phyloP scores from a whole-genome alignment of 257 asterid genomes.

The Primulina huaijiensis region DNA sequence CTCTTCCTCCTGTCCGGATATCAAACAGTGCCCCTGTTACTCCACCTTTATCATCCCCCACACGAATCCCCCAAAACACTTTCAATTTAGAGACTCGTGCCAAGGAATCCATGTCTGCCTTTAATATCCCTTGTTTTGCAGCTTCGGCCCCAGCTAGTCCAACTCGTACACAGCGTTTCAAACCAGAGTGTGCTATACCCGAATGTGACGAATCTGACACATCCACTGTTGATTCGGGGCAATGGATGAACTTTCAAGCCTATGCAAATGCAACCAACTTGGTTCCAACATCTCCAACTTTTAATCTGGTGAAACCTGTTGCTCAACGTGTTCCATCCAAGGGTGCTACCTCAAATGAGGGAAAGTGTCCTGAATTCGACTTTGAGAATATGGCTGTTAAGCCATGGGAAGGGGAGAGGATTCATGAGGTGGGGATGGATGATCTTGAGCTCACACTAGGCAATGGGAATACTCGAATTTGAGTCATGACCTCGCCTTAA shows the following conservation, averaged over 20 bases:
- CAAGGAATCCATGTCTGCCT: slow-evolving; percentile 75
- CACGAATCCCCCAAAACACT: slow-evolving; percentile 57
- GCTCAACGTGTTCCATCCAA: slow-evolving; percentile 34
- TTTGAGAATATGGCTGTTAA: slow-evolving; percentile 72
- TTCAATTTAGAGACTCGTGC: slow-evolving; percentile 67
- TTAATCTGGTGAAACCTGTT: slow-evolving; percentile 70
- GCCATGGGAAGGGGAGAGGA: slow-evolving; percentile 99
- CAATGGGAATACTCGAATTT: slow-evolving; percentile 26
- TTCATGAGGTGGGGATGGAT: slow-evolving; percentile 60
- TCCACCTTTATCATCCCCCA: slow-evolving; percentile 92
- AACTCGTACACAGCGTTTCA: slow-evolving; percentile 58
- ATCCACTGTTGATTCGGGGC: slow-evolving; percentile 82
- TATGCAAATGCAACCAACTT: slow-evolving; percentile 39
- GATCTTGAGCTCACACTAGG: slow-evolving; percentile 52
- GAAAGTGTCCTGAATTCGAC: slow-evolving; percentile 63
- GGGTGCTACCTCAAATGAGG: slow-evolving; percentile 52
- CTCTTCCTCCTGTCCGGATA: slow-evolving; percentile 87
- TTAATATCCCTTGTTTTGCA: slow-evolving; percentile 76
- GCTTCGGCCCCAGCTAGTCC: slow-evolving; percentile 98
- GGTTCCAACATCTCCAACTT: slow-evolving; percentile 80
- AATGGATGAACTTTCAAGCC: slow-evolving; percentile 86
- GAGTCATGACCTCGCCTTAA: neutral
- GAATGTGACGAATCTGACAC: slow-evolving; percentile 93
- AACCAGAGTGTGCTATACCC: slow-evolving; percentile 74
- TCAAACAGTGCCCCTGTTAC: slow-evolving; percentile 95